Evolutionary conservation across 306 rosid species (phyloP).

Genomic region (Vigna nakashimae): DNA sequence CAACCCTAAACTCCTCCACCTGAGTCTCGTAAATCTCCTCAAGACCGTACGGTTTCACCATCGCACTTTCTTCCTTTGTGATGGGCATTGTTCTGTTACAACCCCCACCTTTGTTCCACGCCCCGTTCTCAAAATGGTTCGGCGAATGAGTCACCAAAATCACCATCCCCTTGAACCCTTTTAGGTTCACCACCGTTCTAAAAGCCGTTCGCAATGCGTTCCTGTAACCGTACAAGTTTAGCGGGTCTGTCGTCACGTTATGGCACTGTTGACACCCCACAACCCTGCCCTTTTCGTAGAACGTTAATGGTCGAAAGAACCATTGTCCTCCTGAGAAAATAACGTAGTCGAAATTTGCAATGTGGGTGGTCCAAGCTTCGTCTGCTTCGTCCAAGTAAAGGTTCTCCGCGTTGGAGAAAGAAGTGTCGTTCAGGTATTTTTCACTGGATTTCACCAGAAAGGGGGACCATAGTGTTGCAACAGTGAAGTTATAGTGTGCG

Average conservation of each 20-base stretch:
- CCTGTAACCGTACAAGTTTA: slow-evolving; percentile 57
- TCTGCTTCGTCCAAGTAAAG: slow-evolving; percentile 74
- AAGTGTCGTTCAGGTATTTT: slow-evolving; percentile 47
- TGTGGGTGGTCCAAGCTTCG: slow-evolving; percentile 55
- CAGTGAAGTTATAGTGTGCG: slow-evolving; percentile 72
- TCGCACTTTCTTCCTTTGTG: slow-evolving; percentile 49
- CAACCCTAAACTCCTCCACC: slow-evolving; percentile 61
- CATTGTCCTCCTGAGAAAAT: slow-evolving; percentile 84
- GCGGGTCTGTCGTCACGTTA: slow-evolving; percentile 47
- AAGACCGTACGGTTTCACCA: slow-evolving; percentile 43
- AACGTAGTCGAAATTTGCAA: slow-evolving; percentile 67
- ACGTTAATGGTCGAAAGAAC: slow-evolving; percentile 75
- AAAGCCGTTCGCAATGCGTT: slow-evolving; percentile 64
- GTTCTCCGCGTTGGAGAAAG: slow-evolving; percentile 53
- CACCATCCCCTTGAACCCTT: slow-evolving; percentile 68
- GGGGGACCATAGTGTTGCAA: slow-evolving; percentile 75
- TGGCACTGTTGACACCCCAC: slow-evolving; percentile 65
- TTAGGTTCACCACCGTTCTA: slow-evolving; percentile 46
- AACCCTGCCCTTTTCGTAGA: slow-evolving; percentile 55
- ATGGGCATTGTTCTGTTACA: slow-evolving; percentile 67
- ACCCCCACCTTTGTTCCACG: slow-evolving; percentile 78
- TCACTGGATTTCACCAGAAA: slow-evolving; percentile 61
- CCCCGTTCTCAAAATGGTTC: slow-evolving; percentile 79
- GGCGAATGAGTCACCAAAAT: slow-evolving; percentile 85
- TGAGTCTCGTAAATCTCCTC: slow-evolving; percentile 58